Conservation (phyloP, 2,329 filamentous ascomycete genomes). For the Lecanosticta acicola region DNA sequence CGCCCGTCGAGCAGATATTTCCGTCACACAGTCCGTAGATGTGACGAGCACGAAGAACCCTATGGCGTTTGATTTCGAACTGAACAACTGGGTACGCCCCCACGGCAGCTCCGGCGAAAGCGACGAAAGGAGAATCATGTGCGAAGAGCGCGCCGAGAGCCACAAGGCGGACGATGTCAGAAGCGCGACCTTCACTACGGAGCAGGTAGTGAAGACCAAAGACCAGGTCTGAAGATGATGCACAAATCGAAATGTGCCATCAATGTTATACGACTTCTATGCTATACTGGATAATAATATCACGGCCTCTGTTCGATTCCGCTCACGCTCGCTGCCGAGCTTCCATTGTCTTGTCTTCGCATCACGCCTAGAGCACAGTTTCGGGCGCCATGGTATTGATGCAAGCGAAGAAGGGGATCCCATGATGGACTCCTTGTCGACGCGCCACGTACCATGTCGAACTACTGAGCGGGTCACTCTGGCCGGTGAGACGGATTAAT, state of each 20-base stretch:
- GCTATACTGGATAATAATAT: not conserved
- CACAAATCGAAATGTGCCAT: not conserved
- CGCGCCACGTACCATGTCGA: not conserved
- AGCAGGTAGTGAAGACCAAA: conserved; percentile 6
- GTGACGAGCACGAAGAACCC: conserved; percentile 6
- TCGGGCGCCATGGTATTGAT: too few species aligned
- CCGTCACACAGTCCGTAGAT: conserved; percentile 11
- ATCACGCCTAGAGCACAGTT: too few species aligned
- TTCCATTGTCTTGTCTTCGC: too few species aligned
- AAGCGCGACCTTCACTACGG: conserved; percentile 7
- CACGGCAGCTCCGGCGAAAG: conserved; percentile 9
- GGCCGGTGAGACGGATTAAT: not conserved
- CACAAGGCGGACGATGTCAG: conserved; percentile 7
- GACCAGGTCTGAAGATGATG: conserved; percentile 8
- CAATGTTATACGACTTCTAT: not conserved
- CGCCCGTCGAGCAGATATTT: conserved; percentile 7
- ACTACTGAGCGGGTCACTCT: not conserved
- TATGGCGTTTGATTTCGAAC: conserved; percentile 8
- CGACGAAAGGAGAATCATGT: conserved; percentile 14
- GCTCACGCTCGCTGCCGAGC: not conserved
- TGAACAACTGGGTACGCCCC: conserved; percentile 8
- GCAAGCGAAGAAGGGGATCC: too few species aligned
- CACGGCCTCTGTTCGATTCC: not conserved
- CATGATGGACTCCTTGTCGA: too few species aligned
- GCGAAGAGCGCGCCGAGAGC: conserved; percentile 3